Evolutionary conservation across 1,284 basidiomycete genomes (phyloP).

Genomic region (Leccinum angustisporum): DNA sequence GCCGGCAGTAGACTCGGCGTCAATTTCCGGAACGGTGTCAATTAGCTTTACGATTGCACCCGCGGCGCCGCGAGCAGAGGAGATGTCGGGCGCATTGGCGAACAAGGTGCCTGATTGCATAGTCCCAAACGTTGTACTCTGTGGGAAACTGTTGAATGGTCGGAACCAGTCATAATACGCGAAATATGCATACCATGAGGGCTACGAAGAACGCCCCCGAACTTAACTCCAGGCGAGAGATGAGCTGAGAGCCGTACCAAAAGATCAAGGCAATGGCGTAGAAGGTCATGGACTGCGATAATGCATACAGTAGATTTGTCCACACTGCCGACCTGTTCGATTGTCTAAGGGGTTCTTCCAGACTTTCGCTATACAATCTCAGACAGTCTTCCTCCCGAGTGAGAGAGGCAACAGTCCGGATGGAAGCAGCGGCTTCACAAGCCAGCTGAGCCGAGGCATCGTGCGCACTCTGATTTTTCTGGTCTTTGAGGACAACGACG

Average conservation of each 20-base stretch:
- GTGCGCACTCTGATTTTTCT: background rate
- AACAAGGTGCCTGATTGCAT: conserved; percentile 88
- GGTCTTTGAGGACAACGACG: background rate
- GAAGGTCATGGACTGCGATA: conserved; percentile 80
- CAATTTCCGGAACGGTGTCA: conserved; percentile 80
- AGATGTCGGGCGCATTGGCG: conserved; percentile 90
- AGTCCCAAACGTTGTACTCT: conserved; percentile 72
- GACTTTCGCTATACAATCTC: conserved; percentile 67
- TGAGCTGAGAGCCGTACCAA: conserved; percentile 79
- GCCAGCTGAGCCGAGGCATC: conserved; percentile 86
- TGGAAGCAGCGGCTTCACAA: conserved; percentile 88
- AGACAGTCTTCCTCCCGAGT: conserved; percentile 84
- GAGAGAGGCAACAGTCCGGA: conserved; percentile 90
- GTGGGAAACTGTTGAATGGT: background rate
- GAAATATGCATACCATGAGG: conserved; percentile 61
- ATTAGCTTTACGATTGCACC: conserved; percentile 77
- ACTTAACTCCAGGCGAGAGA: conserved; percentile 58
- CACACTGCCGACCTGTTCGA: conserved; percentile 45
- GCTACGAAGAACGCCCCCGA: conserved; percentile 81
- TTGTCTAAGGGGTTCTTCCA: conserved; percentile 68
- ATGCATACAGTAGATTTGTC: conserved; percentile 62
- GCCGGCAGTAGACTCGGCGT: conserved; percentile 77
- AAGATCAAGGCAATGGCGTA: conserved; percentile 86
- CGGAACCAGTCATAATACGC: conserved; percentile 16
- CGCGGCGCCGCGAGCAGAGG: conserved; percentile 80